phyloP scores from a whole-genome alignment of 2,329 filamentous ascomycete species.

The Scytalidium lignicola region DNA sequence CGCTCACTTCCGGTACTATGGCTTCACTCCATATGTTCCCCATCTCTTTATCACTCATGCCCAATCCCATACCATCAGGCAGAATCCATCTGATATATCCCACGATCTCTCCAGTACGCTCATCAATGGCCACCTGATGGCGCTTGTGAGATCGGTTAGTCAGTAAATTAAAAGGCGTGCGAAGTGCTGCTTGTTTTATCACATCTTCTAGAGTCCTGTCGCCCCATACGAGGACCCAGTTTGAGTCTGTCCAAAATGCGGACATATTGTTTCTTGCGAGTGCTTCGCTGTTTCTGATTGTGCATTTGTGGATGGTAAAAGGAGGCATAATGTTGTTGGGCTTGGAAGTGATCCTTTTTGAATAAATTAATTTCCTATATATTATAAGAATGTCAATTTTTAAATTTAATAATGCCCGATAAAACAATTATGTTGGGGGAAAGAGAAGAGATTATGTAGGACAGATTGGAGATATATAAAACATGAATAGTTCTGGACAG shows the following conservation, averaged over 20 bases:
- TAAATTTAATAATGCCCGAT: no score
- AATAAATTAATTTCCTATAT: no score
- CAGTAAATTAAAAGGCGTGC: slow-evolving; percentile 1
- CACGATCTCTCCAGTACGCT: slow-evolving; percentile 13
- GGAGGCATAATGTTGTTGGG: neutral
- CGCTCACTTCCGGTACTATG: neutral
- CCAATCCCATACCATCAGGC: neutral
- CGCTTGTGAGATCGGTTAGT: slow-evolving; percentile 10
- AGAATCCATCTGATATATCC: slow-evolving; percentile 21
- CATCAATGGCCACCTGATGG: slow-evolving; percentile 19
- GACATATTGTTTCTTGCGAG: slow-evolving; percentile 21
- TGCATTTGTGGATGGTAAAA: slow-evolving; percentile 11
- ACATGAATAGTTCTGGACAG: no score
- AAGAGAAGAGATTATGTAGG: no score
- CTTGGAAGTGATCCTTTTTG: no score
- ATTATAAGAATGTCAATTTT: no score
- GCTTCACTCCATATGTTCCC: neutral
- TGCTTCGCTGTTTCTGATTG: slow-evolving; percentile 14
- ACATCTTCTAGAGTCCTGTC: slow-evolving; percentile 33
- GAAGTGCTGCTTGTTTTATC: neutral
- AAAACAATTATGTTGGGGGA: no score
- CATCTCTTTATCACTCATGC: no score
- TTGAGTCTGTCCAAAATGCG: slow-evolving; percentile 21
- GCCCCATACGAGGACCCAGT: slow-evolving; percentile 27
- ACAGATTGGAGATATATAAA: no score